Conservation (phyloP, 305 asterid genomes). For the Striga hermonthica region DNA sequence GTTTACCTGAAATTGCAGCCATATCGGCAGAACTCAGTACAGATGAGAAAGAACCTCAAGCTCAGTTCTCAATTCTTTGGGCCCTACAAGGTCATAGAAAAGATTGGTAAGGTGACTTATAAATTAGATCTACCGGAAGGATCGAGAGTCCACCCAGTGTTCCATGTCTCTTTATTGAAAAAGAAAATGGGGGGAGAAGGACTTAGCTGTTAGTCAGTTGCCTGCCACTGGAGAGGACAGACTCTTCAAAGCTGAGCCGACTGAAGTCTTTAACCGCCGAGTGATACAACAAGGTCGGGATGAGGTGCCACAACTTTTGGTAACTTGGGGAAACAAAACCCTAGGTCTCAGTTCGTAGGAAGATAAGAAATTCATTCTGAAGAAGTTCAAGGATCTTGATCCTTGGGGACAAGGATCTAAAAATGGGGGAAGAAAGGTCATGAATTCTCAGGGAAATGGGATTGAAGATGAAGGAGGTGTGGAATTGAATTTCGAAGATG, state of each 20-base stretch:
- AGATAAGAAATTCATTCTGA: too few species aligned
- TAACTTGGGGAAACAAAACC: too few species aligned
- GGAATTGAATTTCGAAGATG: too few species aligned
- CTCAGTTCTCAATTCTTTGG: neutral
- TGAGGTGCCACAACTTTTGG: neutral
- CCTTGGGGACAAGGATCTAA: neutral
- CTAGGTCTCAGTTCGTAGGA: too few species aligned
- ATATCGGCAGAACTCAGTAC: neutral
- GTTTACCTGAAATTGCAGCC: neutral
- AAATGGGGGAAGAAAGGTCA: neutral
- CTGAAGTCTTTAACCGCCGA: neutral
- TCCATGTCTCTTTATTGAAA: neutral
- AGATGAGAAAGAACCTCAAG: neutral
- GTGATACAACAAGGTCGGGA: too few species aligned
- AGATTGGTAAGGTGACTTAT: neutral
- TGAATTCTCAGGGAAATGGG: neutral
- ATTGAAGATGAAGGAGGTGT: too few species aligned
- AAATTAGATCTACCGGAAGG: neutral
- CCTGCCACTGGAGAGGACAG: neutral
- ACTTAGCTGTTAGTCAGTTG: too few species aligned
- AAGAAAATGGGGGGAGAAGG: neutral
- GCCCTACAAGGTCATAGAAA: neutral
- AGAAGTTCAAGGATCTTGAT: neutral
- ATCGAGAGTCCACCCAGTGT: neutral
- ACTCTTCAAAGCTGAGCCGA: neutral